Evolutionary conservation across 2,329 filamentous ascomycete genomes (phyloP).

Genomic region (Apiospora koreana): DNA sequence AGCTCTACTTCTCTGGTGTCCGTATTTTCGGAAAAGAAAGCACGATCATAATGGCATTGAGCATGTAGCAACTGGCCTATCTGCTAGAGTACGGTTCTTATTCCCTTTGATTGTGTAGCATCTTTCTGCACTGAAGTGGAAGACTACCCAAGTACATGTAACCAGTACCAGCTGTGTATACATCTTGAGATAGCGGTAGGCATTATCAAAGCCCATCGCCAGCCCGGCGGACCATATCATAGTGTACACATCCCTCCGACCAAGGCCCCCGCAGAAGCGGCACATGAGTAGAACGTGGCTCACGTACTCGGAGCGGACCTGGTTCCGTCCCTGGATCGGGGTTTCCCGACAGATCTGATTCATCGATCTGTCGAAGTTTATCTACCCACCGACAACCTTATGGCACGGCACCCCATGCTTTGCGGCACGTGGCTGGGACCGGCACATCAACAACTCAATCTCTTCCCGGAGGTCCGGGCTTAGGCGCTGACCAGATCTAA

Average conservation of each 20-base stretch:
- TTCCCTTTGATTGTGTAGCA: background rate
- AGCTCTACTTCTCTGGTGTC: background rate
- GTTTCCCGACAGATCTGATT: background rate
- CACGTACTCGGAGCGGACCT: background rate
- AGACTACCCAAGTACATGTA: no score
- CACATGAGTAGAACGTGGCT: background rate
- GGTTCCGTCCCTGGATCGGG: background rate
- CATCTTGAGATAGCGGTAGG: background rate
- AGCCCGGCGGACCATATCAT: background rate
- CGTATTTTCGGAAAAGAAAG: background rate
- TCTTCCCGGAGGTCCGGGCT: background rate
- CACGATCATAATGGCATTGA: background rate
- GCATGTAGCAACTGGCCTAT: no score
- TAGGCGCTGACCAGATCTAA: background rate
- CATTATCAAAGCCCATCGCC: background rate
- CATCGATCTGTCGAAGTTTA: background rate
- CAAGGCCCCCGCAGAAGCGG: background rate
- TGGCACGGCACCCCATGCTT: no score
- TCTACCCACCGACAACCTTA: background rate
- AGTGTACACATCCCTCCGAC: background rate
- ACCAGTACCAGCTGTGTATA: no score
- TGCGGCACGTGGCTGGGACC: background rate
- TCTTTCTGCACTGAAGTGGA: no score
- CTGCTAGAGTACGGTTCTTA: background rate
- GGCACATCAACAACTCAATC: background rate